These are phyloP conservation scores for Arthrocladium fulminans DNA, from an alignment of 2,329 filamentous ascomycete genomes.

Conservation along the genomic window DNA sequence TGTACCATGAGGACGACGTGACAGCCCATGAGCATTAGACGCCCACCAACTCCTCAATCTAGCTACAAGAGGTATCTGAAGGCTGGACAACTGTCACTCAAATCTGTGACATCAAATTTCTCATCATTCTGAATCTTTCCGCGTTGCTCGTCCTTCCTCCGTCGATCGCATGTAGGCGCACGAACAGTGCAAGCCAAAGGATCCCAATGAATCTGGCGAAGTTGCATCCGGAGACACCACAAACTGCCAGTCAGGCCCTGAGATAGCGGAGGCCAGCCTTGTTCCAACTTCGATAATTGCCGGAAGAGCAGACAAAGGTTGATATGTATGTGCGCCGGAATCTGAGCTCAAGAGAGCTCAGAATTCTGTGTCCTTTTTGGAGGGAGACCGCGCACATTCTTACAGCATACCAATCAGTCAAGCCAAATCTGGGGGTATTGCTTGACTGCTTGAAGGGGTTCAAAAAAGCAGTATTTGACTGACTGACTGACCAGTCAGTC, in stretches of 20 bases:
- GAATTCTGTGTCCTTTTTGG: too few species aligned
- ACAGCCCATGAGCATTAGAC: too few species aligned
- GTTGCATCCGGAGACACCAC: not conserved
- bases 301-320: too few species aligned
- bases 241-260: not conserved
- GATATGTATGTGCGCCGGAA: too few species aligned
- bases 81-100: not conserved
- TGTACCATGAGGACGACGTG: too few species aligned
- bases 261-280: not conserved
- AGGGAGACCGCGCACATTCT: too few species aligned
- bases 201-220: not conserved
- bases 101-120: not conserved
- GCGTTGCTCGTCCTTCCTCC: not conserved
- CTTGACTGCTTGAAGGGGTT: too few species aligned
- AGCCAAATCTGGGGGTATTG: too few species aligned
- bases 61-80: not conserved
- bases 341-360: too few species aligned
- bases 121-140: not conserved
- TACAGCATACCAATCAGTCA: too few species aligned
- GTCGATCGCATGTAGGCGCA: not conserved
- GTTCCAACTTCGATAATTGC: not conserved
- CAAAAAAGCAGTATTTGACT: too few species aligned
- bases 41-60: not conserved
- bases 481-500: too few species aligned
- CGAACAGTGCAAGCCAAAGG: not conserved